Evolutionary conservation across 257 asterid species (phyloP).

Genomic region (Ilex asprella): DNA sequence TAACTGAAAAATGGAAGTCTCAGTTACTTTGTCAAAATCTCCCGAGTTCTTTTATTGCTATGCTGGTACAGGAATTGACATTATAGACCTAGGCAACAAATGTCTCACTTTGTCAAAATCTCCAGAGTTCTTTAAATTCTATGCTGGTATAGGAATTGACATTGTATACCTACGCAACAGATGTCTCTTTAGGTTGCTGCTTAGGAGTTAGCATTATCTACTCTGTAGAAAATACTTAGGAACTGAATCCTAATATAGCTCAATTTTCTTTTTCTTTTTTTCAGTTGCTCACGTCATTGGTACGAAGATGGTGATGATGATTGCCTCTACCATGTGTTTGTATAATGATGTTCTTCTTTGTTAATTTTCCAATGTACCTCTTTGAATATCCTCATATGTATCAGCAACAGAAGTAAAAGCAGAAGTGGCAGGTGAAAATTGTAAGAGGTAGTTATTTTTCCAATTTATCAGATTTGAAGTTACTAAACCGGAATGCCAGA

Average conservation of each 20-base stretch:
- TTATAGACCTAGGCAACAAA: no score
- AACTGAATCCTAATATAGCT: slow-evolving; percentile 10
- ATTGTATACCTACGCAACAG: not conserved
- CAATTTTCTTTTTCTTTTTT: slow-evolving; percentile 16
- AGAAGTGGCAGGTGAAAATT: no score
- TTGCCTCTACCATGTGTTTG: slow-evolving; percentile 4
- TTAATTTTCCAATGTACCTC: slow-evolving; percentile 18
- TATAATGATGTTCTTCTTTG: slow-evolving; percentile 7
- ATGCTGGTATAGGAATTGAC: not conserved
- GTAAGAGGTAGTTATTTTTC: no score
- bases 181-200: not conserved
- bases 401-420: no score
- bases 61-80: not conserved
- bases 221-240: not conserved
- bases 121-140: not conserved
- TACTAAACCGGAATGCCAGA: no score
- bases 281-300: slow-evolving; percentile 85
- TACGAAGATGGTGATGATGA: slow-evolving; percentile 70
- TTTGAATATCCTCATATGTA: slow-evolving; percentile 5
- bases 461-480: no score
- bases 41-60: no score
- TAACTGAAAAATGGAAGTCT: no score
- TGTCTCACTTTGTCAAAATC: not conserved
- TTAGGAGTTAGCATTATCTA: no score
- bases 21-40: not conserved